phyloP scores from a whole-genome alignment of 371 early-diverging fungal genomes.

The Entomophthora muscae region DNA sequence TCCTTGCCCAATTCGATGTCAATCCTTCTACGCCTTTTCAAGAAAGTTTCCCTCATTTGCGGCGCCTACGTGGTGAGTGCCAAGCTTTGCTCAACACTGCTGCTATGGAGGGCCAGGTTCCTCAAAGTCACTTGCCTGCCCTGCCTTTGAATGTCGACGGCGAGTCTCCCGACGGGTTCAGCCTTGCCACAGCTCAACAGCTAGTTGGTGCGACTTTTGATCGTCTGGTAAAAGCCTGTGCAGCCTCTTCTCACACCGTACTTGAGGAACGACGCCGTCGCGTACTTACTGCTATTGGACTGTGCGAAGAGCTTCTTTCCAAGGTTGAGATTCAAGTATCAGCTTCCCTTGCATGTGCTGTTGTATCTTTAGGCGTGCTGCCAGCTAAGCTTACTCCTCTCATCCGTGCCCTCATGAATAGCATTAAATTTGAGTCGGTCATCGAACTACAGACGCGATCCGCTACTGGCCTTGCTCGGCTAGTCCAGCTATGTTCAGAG shows the following conservation, averaged over 20 bases:
- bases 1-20: slow-evolving; percentile 21
- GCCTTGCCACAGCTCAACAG: slow-evolving; percentile 32
- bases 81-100: slow-evolving; percentile 43
- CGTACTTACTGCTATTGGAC: slow-evolving; percentile 38
- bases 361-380: slow-evolving; percentile 53
- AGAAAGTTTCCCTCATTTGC: slow-evolving; percentile 50
- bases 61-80: slow-evolving; percentile 55
- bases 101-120: slow-evolving; percentile 28
- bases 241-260: slow-evolving; percentile 17
- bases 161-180: slow-evolving; percentile 29
- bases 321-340: slow-evolving; percentile 40
- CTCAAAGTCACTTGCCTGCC: slow-evolving; percentile 24
- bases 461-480: slow-evolving; percentile 30
- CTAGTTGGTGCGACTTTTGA: slow-evolving; percentile 31
- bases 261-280: slow-evolving; percentile 42
- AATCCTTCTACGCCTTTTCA: slow-evolving; percentile 13
- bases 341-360: slow-evolving; percentile 68
- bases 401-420: slow-evolving; percentile 73
- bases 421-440: slow-evolving; percentile 63
- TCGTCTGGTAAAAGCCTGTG: slow-evolving; percentile 16
- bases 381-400: slow-evolving; percentile 74
- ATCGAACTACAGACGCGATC: slow-evolving; percentile 43
- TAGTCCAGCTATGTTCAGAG: slow-evolving; percentile 30
- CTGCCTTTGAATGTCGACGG: slow-evolving; percentile 36
- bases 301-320: slow-evolving; percentile 24